Evolutionary conservation across 768 basidiomycete genomes (phyloP), one percentile per base, ranked within the genome.

Genomic region (Kwoniella botswanensis): DNA sequence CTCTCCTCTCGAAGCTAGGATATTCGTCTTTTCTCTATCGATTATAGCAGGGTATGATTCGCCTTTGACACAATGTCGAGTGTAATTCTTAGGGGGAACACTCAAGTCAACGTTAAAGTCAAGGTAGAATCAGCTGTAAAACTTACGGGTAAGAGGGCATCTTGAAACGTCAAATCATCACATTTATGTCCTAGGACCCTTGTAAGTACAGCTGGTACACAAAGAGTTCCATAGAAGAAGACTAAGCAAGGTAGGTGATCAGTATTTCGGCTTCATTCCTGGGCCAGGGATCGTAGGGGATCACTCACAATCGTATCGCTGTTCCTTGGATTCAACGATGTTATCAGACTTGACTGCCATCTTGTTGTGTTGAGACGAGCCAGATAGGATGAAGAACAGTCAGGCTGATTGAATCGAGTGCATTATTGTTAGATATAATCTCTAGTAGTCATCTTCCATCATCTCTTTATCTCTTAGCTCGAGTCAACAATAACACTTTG

Each of bases 151-250:
- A 97, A 82, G 7, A 94, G 79, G 5, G 93, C 94, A 50, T 92
- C 90, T 71, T 89, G 89, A 56, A 92, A 87, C 63, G 88, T 79
- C 2, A 96, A 86, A 71, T 89, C 85, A 9, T 84, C 75, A 9
- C 90, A 92, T 56, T 89, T 85, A 75, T 92, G 89, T 7, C 86
- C 86, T 55, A 97, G 89, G 7, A 97, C 93, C 21, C 90, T 86
- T 68, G 86, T 88, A 50, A 97, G 85, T 77, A 98, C 91, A 61
- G 88, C 88, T 6, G 94, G 93, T 76, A 94, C 93, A 87, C 95
- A 89, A 22, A 98, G 85, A 0, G 93, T 96, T 13, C 95, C 95
- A 83, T 95, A 94, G 85, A 93, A 92, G 83, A 94, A 95, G 18
- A 84, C 71, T 81, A 66, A 29, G 42, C 44, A 46, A 53, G 57